Conservation (phyloP, 371 early-diverging fungal species). For the Mortierella sp. region DNA sequence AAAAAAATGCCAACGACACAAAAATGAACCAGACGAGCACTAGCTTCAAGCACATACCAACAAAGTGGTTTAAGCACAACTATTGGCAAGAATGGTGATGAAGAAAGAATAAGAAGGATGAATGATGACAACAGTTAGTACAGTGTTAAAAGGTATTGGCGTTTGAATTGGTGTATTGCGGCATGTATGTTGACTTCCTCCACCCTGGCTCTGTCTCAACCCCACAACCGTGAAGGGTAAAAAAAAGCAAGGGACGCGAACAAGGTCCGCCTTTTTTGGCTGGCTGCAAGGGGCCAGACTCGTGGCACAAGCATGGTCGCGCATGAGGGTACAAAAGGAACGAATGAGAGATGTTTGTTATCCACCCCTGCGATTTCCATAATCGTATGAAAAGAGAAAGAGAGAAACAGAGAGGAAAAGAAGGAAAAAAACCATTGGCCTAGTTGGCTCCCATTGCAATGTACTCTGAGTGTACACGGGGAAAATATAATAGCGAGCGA, state of each 20-base stretch:
- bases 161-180: neutral
- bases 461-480: slow-evolving; percentile 11
- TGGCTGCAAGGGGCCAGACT: neutral
- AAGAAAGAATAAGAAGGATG: neutral
- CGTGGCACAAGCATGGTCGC: slow-evolving; percentile 6
- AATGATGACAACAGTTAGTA: slow-evolving; percentile 1
- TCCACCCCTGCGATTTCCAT: no score
- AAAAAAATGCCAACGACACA: slow-evolving; percentile 9
- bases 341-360: no score
- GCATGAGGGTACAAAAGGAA: neutral
- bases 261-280: neutral
- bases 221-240: neutral
- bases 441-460: neutral
- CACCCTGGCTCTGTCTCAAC: neutral
- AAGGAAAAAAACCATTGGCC: neutral
- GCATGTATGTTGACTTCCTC: neutral
- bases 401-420: neutral
- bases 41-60: slow-evolving; percentile 28
- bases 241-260: neutral
- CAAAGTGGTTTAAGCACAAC: slow-evolving; percentile 41
- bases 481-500: slow-evolving; percentile 8
- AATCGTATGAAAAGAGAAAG: neutral
- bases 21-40: slow-evolving; percentile 2
- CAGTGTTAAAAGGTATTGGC: neutral
- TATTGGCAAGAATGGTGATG: slow-evolving; percentile 5